Evolutionary conservation across 2,329 filamentous ascomycete species (phyloP), one percentile per base, ranked within the genome.

Genomic region (Colletotrichum tamarilloi): DNA sequence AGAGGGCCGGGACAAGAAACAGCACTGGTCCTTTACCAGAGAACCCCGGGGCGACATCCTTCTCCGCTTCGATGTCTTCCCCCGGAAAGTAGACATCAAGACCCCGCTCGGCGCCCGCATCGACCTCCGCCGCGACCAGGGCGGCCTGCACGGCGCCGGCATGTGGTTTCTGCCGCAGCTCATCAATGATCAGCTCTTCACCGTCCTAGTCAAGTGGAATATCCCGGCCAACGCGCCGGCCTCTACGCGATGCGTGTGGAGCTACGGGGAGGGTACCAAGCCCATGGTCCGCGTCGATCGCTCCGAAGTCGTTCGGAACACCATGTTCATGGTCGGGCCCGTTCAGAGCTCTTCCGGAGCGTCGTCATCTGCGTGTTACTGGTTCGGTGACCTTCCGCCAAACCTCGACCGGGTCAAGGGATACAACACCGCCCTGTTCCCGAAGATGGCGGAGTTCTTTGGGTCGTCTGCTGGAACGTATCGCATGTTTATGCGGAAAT

Each of bases 271-370:
- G 32, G 75, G 75, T 1, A 66, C 73, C 4, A 56, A 53, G n/a
- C 67, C 68, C 8, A 19, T 75, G 8, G 42, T 74, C 22, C 69
- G 65, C 5, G 19, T 69, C 26, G 73, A 71, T n/a, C 53, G 46
- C 26, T 12, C 52, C 2, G 67, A 74, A 5, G 68, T 71, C 7
- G 30, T 75, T 24, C 28, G 60, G 53, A 59, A 72, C 35, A 74
- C 73, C 12, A 60, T 72, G 6, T 76, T 73, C 46, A 76, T 76
- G 75, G 75, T 74, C n/a, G 75, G 75, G 1, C 67, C 70, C 19
- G 57, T 76, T 5, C 59, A 62, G 35, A 66, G 67, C 24, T 72
- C 53, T 16, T 67, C 75, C 3, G 22, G 71, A 6, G 56, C 52
- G 24, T 66, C 73, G 8, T 60, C 63, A 0, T 68, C 66, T 22